phyloP scores from a whole-genome alignment of 78 protist species.

The Dictyostelium intermedium region DNA sequence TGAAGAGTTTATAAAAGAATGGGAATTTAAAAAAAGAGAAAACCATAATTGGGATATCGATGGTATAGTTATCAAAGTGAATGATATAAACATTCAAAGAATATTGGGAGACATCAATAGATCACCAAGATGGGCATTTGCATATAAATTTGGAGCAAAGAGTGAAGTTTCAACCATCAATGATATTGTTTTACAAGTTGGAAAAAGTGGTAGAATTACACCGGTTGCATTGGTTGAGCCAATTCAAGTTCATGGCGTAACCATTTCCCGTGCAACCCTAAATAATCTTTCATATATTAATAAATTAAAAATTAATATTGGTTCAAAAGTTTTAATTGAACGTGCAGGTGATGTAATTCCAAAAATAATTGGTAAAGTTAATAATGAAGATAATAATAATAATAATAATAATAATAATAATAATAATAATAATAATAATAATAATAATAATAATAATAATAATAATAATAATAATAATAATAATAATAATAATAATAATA shows the following conservation, averaged over 20 bases:
- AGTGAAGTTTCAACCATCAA: background rate
- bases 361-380: background rate
- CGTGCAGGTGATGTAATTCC: conserved; percentile 72
- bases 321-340: conserved; percentile 17
- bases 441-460: background rate
- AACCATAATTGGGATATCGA: conserved; percentile 52
- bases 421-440: background rate
- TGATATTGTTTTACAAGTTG: conserved; percentile 39
- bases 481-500: background rate
- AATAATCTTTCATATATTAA: conserved; percentile 38
- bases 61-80: conserved; percentile 71
- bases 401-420: background rate
- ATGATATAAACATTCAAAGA: conserved; percentile 5
- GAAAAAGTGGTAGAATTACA: conserved; percentile 54
- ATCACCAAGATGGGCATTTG: conserved; percentile 82
- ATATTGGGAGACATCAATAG: conserved; percentile 20
- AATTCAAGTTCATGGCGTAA: conserved; percentile 49
- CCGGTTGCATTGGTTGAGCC: conserved; percentile 63
- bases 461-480: background rate
- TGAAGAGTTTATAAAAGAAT: conserved; percentile 8
- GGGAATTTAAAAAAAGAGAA: conserved; percentile 1
- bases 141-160: conserved; percentile 58
- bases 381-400: background rate
- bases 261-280: conserved; percentile 67
- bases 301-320: background rate